Base-by-base conservation (phyloP, 306 rosid genomes). In the Castanea crenata region DNA sequence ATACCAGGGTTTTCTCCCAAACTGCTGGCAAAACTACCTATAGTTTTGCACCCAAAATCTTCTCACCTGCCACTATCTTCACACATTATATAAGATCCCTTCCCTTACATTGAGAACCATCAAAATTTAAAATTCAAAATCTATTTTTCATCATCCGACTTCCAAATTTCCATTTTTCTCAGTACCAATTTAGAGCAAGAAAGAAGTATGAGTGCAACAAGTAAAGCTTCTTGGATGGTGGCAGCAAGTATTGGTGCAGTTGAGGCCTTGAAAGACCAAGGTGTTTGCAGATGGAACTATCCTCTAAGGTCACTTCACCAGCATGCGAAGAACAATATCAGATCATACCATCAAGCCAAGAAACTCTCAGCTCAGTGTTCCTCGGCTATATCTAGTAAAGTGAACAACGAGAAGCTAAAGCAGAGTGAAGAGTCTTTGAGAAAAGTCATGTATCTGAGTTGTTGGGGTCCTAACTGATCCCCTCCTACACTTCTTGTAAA, bases 221-320 rank as follows among this genome's bases (percentile, higher is more conserved):
- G 69, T 41, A 76, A 52, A 55, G 81, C 78, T 52, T 82, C 41
- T 2, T 35, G 81, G 85, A 29, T 76, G 2, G 85, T 63, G 44
- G 85, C 81, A 34, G 55, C 70, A 35, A 82, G 81, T 54, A 72
- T 82, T 29, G 85, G 85, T 71, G 85, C 69, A 25, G 85, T 82
- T 3, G 85, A 71, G 12, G 85, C 81, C 51, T n/a, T 82, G 69
- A 82, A 82, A 61, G 81, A 82, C 23, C 85, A 82, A 70, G 81
- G 85, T 4, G 27, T 76, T 35, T 82, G 85, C 15, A 71, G 78
- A 56, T 82, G 85, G 85, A 82, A 82, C 25, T 11, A 55, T 23
- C 55, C 81, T 32, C 31, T 76, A 7, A 76, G 78, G 4, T 76
- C 81, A 14, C 15, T 76, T n/a, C 80, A 82, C 2, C 85, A 82